Evolutionary conservation across 495 filamentous ascomycete genomes (phyloP).

Genomic region (Talaromyces ruber): DNA sequence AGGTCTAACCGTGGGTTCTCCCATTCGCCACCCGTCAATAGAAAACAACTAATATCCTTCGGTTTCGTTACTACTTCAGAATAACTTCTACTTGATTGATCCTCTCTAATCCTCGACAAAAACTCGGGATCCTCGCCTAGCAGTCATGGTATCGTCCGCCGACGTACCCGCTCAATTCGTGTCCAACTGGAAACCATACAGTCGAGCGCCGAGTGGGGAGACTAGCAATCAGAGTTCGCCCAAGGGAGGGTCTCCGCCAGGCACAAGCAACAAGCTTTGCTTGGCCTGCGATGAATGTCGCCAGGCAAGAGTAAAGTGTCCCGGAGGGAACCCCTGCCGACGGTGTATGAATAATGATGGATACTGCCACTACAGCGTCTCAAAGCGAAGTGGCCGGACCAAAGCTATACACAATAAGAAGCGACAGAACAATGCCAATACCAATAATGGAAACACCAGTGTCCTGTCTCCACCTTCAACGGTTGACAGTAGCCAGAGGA

Average conservation of each 20-base stretch:
- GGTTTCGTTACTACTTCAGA: too few relatives aligned
- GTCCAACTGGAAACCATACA: background rate
- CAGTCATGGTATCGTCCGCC: background rate
- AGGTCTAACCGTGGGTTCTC: too few relatives aligned
- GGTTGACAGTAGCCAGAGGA: background rate
- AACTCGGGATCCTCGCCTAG: background rate
- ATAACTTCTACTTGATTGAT: too few relatives aligned
- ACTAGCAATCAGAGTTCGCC: background rate
- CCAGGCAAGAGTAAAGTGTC: background rate
- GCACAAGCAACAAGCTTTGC: background rate
- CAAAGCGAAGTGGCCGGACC: background rate
- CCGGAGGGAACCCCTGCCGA: background rate
- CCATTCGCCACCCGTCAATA: too few relatives aligned
- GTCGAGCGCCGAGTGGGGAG: background rate
- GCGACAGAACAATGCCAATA: background rate
- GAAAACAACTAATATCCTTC: too few relatives aligned
- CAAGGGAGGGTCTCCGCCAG: background rate
- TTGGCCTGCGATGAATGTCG: background rate
- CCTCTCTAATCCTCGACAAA: background rate
- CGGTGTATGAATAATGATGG: background rate
- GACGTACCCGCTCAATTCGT: background rate
- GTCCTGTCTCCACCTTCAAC: background rate
- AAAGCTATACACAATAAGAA: background rate
- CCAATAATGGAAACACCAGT: background rate
- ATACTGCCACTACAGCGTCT: background rate